Percentiles rank a stretch among this genome's conserved stretches.
These are phyloP conservation scores for Paramecium primaurelia DNA, from an alignment of 73 alveolate species.

Conservation along the genomic window DNA sequence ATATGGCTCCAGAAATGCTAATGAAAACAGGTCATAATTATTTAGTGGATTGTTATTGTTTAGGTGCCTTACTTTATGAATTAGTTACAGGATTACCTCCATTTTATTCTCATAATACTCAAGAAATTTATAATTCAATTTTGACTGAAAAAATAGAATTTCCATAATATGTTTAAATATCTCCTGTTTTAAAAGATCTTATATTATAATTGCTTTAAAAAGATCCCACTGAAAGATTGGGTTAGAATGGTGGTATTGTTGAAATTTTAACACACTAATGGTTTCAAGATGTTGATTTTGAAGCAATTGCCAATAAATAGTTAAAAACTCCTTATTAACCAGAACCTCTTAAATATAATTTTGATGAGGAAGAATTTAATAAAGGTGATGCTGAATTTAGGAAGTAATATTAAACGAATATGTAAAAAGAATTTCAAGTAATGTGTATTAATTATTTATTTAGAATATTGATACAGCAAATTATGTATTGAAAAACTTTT, in stretches of 20 bases:
- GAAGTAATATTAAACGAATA: background rate
- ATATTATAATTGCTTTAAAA: constrained; percentile 73
- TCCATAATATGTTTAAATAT: constrained; percentile 57
- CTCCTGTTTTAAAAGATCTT: constrained; percentile 64
- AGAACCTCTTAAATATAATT: constrained; percentile 48
- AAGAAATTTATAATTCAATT: constrained; percentile 58
- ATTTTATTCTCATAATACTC: constrained; percentile 57
- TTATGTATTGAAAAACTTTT: background rate
- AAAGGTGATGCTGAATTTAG: constrained; percentile 61
- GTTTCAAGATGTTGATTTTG: constrained; percentile 56
- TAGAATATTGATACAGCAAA: background rate
- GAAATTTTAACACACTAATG: constrained; percentile 60
- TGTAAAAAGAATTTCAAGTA: constrained; percentile 1
- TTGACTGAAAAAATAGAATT: constrained; percentile 52
- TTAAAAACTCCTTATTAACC: constrained; percentile 55
- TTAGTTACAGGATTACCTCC: constrained; percentile 74
- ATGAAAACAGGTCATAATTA: constrained; percentile 68
- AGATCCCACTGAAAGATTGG: constrained; percentile 87
- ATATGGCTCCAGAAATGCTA: constrained; percentile 74
- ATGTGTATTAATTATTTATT: background rate
- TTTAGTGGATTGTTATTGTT: constrained; percentile 69
- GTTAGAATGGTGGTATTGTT: constrained; percentile 63
- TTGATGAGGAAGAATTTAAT: constrained; percentile 61
- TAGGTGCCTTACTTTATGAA: constrained; percentile 74
- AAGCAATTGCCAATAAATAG: constrained; percentile 27